Evolutionary conservation across 1,284 basidiomycete genomes (phyloP), one percentile per base, ranked within the genome.

Genomic region (Taiwanofungus camphoratus): DNA sequence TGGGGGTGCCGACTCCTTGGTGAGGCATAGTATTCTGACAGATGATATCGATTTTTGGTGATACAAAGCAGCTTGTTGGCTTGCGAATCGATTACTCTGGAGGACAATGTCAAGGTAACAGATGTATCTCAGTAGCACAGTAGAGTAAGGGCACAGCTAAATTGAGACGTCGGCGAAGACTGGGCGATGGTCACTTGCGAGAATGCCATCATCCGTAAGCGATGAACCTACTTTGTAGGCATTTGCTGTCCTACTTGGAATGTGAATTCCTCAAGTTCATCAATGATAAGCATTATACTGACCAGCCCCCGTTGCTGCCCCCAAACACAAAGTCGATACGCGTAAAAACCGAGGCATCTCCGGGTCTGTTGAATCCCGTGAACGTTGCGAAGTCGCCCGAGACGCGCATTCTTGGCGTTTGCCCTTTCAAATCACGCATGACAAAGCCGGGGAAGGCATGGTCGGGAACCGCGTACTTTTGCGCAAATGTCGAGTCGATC

Each of bases 251-350:
- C 71, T 74, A 44, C 7, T n/a, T n/a, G n/a, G n/a, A 44, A 21
- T 41, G 29, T 13, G 21, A n/a, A 24, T 42, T 32, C 48, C 22
- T 31, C 7, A 16, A 34, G 32, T 9, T 29, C 9, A 29, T 5
- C 4, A 19, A 7, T 1, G 11, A 41, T 5, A 34, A 39, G 42
- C 43, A n/a, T 39, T n/a, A 19, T 15, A 63, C 73, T 47, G 49
- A 76, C 75, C 76, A 78, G 37, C 66, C 64, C 2, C 62, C 52
- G 46, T 71, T 73, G 46, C 62, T 72, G 11, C 69, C 71, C 3
- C 73, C 76, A 48, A 75, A 72, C 1, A 77, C 60, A 51, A 77
- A 78, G 52, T 78, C 76, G 46, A 79, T 77, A 41, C 73, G 64
- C 16, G 54, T 54, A 63, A 67, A 74, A 4, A 54, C 45, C 1